Base-by-base conservation (phyloP, 2,329 filamentous ascomycete genomes). In the Xylariaceae sp. region DNA sequence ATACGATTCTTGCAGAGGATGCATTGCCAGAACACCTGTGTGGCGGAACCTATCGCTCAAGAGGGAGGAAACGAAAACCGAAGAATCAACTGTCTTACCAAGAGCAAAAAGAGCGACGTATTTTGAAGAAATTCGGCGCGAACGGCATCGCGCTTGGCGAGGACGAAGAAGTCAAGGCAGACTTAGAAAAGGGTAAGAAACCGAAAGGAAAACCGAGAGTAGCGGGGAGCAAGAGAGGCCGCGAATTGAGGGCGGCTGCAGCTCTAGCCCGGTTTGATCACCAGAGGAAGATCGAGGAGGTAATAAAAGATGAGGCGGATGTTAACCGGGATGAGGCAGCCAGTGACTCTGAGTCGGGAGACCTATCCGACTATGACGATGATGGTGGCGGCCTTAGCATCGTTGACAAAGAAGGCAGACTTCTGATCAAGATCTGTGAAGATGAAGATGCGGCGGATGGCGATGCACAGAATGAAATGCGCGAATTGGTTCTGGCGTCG, bases 161-260 rank as follows among this genome's bases (percentile, higher is more conserved):
- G 2, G 88, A 92, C 62, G 85, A 88, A 35, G 79, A 79, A 41
- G 73, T 80, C 41, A 88, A 90, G 68, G 77, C 82, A 17, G 83
- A 84, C 69, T 74, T 92, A 11, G 89, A 92, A 71, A 82, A 82
- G 39, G 86, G 87, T 0, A 87, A 83, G 67, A 80, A 79, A 59
- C 77, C 81, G 1, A 79, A 82, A 30, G 83, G 80, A 8, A 89
- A 88, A 61, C 90, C 90, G 0, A 81, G 87, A 51, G 88, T 93
- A 9, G 90, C 90, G 2, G 82, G 82, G 8, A 92, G 89, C 69
- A 86, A 85, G 52, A 77, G 90, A 60, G 90, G 90, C 0, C 79
- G 90, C 61, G 90, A 93, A 54, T 76, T 94, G 9, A 78, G 90
- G 58, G 90, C 89, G 1, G 88, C 88, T 4, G 90, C 90, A 1